Percentiles rank a stretch among this genome's conserved stretches.
Evolutionary conservation across 2,329 filamentous ascomycete species (phyloP).

Genomic region (Phoma herbarum): DNA sequence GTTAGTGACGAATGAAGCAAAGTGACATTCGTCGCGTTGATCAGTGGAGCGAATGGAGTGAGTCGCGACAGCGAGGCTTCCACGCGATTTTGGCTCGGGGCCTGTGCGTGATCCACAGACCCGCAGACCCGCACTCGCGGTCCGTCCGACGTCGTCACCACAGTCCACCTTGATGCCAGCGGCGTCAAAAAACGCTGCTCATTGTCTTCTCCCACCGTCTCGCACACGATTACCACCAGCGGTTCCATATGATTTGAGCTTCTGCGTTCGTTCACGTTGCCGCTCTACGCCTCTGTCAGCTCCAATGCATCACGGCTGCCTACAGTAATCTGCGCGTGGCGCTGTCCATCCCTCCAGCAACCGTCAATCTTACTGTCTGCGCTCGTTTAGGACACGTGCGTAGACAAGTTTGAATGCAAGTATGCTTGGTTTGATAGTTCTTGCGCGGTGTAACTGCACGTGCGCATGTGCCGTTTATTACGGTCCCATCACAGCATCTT

Average conservation of each 20-base stretch:
- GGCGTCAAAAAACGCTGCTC: not conserved
- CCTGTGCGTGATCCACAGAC: not conserved
- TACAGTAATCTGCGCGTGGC: not conserved
- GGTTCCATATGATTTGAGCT: not conserved
- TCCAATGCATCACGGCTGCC: not conserved
- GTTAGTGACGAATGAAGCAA: not conserved
- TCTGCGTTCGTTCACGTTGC: not conserved
- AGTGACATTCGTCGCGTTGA: not conserved
- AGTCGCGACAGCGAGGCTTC: not conserved
- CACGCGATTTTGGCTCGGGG: not conserved
- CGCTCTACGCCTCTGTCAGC: not conserved
- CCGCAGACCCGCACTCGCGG: not conserved
- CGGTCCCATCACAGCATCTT: not conserved
- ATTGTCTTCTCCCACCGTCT: too few relatives aligned
- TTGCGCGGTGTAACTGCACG: not conserved
- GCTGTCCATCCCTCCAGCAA: not conserved
- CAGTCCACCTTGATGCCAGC: not conserved
- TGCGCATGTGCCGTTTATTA: not conserved
- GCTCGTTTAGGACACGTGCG: not conserved
- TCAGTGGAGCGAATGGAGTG: not conserved
- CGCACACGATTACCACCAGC: not conserved
- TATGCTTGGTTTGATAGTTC: not conserved
- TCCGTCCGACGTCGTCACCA: slow-evolving; percentile 6
- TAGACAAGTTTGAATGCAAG: not conserved
- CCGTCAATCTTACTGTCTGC: not conserved